Percentiles rank a stretch among this genome's conserved stretches.
These are phyloP conservation scores for Ilyonectria robusta DNA, from an alignment of 2,329 filamentous ascomycete genomes.

Conservation along the genomic window DNA sequence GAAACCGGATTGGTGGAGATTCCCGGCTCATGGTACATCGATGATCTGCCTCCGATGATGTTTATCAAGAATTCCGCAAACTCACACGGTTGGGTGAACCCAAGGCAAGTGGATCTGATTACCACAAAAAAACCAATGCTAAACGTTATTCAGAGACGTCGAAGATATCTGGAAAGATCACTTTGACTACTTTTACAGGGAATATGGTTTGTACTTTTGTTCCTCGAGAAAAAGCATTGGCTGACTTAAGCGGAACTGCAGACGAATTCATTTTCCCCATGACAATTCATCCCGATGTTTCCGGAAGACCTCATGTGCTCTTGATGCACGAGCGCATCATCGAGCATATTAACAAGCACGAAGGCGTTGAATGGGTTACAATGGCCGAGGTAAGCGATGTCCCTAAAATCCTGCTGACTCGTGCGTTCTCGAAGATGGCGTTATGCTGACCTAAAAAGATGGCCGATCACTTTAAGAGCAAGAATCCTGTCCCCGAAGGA, in stretches of 20 bases:
- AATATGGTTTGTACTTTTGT: constrained; percentile 64
- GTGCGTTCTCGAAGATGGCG: not conserved
- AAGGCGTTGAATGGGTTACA: constrained; percentile 75
- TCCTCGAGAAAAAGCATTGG: not conserved
- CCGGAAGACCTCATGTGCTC: constrained; percentile 78
- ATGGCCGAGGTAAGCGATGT: constrained; percentile 67
- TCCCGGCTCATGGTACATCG: constrained; percentile 73
- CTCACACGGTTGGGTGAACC: constrained; percentile 71
- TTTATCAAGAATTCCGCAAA: constrained; percentile 78
- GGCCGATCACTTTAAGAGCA: constrained; percentile 79
- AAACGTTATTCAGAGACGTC: constrained; percentile 57
- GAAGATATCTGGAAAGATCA: constrained; percentile 77
- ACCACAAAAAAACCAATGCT: not conserved
- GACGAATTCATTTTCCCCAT: constrained; percentile 83
- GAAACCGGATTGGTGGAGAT: constrained; percentile 77
- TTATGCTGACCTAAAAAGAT: constrained; percentile 55
- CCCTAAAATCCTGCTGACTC: too few species aligned
- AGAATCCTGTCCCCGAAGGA: constrained; percentile 69
- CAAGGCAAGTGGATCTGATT: constrained; percentile 47
- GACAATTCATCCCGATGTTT: constrained; percentile 83
- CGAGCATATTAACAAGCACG: constrained; percentile 75
- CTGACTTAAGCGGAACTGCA: not conserved
- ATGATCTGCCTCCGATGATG: constrained; percentile 78
- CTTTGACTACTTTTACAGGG: constrained; percentile 81
- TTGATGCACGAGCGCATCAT: constrained; percentile 79